Base-by-base conservation (phyloP, 805 yeast species). In the Cyberlindnera samutprakarnensis region DNA sequence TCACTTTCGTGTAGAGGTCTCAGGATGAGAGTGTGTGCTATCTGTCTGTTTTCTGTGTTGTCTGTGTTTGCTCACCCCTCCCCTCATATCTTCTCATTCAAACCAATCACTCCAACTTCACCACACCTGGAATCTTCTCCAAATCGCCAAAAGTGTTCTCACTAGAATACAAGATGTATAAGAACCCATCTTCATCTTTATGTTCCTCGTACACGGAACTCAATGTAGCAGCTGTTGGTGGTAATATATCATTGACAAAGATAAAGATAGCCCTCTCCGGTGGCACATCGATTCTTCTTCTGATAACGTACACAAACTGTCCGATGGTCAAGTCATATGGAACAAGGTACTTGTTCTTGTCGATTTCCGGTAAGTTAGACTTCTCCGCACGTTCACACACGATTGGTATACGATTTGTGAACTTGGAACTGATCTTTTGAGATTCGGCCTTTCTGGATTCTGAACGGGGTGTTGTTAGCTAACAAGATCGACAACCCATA, bases 181-280 rank as follows among this genome's bases (percentile, higher is more conserved):
- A 74, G 61, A 92, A 92, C 23, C 98, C 98, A 57, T 92, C 98
- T 54, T 90, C 90, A 56, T 92, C 98, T 64, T 87, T 87, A 62
- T 92, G 95, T 59, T 92, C 96, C 51, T 88, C 94, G 55, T 92
- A 92, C 43, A 92, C 82, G 16, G 92, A 73, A 49, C 94, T 81
- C 92, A 92, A 86, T 46, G 92, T 72, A 13, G 97, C 95, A 14
- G 97, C 96, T 3, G 98, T 92, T 28, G 97, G 97, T 9, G 98
- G 98, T 47, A 92, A 71, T 36, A 92, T 87, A 57, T 92, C 98
- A 55, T 92, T 90, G 43, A 92, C 95, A 58, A 92, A 92, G 45
- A 92, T 87, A 61, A 92, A 92, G 44, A 92, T 90, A 27, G 98
- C 98, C 78, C 90, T 88, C 60, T 92, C 98, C 18, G 95, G 83